Conservation (phyloP, 805 yeast species). For the Kodamaea kakaduensis region DNA sequence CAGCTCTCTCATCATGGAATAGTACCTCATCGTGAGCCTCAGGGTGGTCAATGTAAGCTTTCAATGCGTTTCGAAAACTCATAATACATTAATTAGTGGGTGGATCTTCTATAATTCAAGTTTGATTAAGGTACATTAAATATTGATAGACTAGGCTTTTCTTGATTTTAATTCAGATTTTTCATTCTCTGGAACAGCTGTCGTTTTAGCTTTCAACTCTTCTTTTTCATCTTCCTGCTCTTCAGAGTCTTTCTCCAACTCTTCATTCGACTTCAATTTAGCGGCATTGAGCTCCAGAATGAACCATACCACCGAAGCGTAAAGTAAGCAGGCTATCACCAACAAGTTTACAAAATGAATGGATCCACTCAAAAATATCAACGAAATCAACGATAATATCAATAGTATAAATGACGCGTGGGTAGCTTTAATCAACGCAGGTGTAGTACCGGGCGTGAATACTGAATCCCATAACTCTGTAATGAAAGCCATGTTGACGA, state of each 20-base stretch:
- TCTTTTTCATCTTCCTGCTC: slow-evolving; percentile 11
- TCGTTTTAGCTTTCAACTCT: neutral
- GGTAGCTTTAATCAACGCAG: slow-evolving; percentile 84
- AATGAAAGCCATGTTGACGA: slow-evolving; percentile 38
- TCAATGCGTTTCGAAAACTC: slow-evolving; percentile 49
- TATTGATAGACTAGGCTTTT: too few species aligned
- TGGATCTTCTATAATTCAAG: too few species aligned
- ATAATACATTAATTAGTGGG: too few species aligned
- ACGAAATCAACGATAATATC: slow-evolving; percentile 48
- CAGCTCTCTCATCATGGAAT: slow-evolving; percentile 47
- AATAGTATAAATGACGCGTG: slow-evolving; percentile 75
- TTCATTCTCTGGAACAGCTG: neutral
- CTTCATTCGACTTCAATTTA: slow-evolving; percentile 43
- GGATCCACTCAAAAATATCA: slow-evolving; percentile 58
- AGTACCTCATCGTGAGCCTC: slow-evolving; percentile 35
- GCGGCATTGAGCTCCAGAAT: slow-evolving; percentile 57
- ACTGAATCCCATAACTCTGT: slow-evolving; percentile 84
- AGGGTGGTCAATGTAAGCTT: slow-evolving; percentile 47
- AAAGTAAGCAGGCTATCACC: slow-evolving; percentile 58
- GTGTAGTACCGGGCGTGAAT: slow-evolving; percentile 89
- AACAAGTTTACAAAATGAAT: slow-evolving; percentile 62
- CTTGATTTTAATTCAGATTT: slow-evolving; percentile 12
- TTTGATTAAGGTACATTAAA: too few species aligned
- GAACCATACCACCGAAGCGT: slow-evolving; percentile 88
- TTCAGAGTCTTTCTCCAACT: slow-evolving; percentile 28